Base-by-base conservation (phyloP, 2,329 filamentous ascomycete species). In the Stemphylium beticola region DNA sequence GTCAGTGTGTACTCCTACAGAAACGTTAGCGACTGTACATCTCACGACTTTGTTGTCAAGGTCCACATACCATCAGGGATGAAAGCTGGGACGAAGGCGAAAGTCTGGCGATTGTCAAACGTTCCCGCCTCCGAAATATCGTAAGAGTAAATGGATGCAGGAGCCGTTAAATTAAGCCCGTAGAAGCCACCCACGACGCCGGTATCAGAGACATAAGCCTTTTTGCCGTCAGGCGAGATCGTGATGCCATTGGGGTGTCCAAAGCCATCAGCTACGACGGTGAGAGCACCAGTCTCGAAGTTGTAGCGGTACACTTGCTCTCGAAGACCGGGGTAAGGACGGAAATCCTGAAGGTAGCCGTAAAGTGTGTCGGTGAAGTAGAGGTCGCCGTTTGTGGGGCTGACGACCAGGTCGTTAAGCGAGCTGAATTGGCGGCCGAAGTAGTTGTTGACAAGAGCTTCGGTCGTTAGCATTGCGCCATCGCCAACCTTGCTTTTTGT, bases 351-450 rank as follows among this genome's bases (percentile, higher is more conserved):
- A 32, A 65, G 54, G 55, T 53, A 65, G 34, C 64, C 67, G 32
- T 66, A 69, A 18, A 71, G 57, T 14, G 77, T 75, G 52, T 81
- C 79, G 7, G 79, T 81, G 67, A 81, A 81, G 75, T 78, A 81
- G 52, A 81, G 72, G 43, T 77, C 74, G 33, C 76, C 76, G 7
- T 74, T 72, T 29, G 49, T 56, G 8, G 69, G 65, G 55, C 74
- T 71, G 10, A 79, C 70, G 31, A 68, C 64, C 6, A 78, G 52
- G 49, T 80, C 77, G 50, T 79, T 74, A 39, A 77, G 62, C 3
- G 69, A 73, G 55, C 74, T 77, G 66, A 79, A 75, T 59, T 77
- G 75, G 57, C 73, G 76, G 18, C 78, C 78, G 57, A 75, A 79
- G 65, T 79, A 81, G 63, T 79, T 80, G 60, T 81, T 79, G 22